These are phyloP conservation scores for Neurospora sp. DNA, from an alignment of 2,329 filamentous ascomycete species.

Conservation along the genomic window DNA sequence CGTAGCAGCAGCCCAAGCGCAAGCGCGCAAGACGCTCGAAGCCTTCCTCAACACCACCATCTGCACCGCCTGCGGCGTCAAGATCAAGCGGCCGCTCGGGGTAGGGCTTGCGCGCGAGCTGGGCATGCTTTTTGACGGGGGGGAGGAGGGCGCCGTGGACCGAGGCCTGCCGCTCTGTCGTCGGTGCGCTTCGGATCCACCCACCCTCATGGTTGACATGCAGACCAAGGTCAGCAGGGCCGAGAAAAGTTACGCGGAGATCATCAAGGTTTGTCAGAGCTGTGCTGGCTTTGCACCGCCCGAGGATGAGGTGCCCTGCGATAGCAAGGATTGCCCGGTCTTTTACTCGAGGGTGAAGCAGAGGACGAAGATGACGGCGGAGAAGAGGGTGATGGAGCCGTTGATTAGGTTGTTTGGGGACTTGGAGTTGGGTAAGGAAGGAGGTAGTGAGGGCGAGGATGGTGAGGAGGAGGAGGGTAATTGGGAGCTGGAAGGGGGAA, in stretches of 20 bases:
- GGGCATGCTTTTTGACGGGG: conserved; percentile 15
- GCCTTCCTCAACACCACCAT: conserved; percentile 77
- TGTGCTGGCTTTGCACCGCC: conserved; percentile 64
- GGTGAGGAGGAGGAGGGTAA: not conserved
- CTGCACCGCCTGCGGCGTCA: conserved; percentile 66
- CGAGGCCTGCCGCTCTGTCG: conserved; percentile 42
- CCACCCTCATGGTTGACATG: conserved; percentile 54
- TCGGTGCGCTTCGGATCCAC: conserved; percentile 42
- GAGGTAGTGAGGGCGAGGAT: conserved; percentile 7
- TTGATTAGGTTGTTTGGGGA: conserved; percentile 25
- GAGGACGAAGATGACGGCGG: conserved; percentile 32
- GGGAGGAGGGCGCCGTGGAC: not conserved
- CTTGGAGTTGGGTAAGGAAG: not conserved
- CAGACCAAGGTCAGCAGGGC: conserved; percentile 49
- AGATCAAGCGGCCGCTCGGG: conserved; percentile 25
- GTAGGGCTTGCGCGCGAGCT: conserved; percentile 11
- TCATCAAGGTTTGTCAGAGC: conserved; percentile 65
- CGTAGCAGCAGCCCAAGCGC: not conserved
- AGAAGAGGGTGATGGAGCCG: conserved; percentile 27
- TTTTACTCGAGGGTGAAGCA: conserved; percentile 73
- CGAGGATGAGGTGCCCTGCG: conserved; percentile 67
- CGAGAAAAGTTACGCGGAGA: conserved; percentile 53
- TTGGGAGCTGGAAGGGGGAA: not conserved
- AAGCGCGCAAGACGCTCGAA: conserved; percentile 61
- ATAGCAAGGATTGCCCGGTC: conserved; percentile 85